phyloP scores from a whole-genome alignment of 306 rosid species.

The Pyrus bretschneideri region DNA sequence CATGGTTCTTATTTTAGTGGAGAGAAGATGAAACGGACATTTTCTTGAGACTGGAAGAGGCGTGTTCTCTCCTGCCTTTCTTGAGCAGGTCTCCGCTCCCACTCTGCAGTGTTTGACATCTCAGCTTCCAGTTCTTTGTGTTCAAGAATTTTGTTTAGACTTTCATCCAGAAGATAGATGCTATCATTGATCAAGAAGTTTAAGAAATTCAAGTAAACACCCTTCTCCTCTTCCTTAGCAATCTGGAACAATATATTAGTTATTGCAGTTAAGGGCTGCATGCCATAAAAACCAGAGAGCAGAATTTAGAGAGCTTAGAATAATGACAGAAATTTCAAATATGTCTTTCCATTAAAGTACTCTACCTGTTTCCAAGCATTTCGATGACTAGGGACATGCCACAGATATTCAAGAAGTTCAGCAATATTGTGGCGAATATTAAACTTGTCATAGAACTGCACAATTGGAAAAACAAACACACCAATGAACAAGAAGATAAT shows the following conservation, averaged over 20 bases:
- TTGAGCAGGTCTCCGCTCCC: slow-evolving; percentile 86
- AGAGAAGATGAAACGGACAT: slow-evolving; percentile 46
- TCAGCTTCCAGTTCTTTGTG: slow-evolving; percentile 95
- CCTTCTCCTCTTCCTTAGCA: slow-evolving; percentile 99
- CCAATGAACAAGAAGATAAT: slow-evolving; percentile 12
- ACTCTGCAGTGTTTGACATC: slow-evolving; percentile 86
- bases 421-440: slow-evolving; percentile 98
- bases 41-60: slow-evolving; percentile 90
- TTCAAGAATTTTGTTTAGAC: slow-evolving; percentile 96
- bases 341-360: background rate
- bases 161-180: slow-evolving; percentile 93
- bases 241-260: slow-evolving; percentile 50
- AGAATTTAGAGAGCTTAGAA: background rate
- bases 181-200: slow-evolving; percentile 96
- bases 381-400: slow-evolving; percentile 98
- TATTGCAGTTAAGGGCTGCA: background rate
- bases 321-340: background rate
- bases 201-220: slow-evolving; percentile 92
- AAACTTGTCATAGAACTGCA: slow-evolving; percentile 96
- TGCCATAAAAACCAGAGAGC: background rate
- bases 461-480: slow-evolving; percentile 25
- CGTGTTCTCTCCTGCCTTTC: slow-evolving; percentile 99
- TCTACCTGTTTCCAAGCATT: slow-evolving; percentile 96
- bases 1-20: background rate
- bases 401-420: slow-evolving; percentile 93